Conservation (phyloP, 192 early-diverging fungal genomes). For the Chytriomyces confervae region DNA sequence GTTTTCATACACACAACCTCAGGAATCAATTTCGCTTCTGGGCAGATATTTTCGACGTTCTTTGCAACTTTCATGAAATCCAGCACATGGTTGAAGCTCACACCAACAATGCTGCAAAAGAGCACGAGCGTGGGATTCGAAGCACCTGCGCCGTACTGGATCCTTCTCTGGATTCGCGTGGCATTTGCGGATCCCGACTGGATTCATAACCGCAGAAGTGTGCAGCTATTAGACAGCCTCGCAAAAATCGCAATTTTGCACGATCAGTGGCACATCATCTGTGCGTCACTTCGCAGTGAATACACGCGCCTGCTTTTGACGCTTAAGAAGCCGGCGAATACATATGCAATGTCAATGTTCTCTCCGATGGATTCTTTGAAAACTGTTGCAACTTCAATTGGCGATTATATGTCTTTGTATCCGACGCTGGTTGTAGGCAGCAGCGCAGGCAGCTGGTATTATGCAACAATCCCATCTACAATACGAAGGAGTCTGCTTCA, state of each 20-base stretch:
- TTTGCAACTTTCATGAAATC: constrained; percentile 22
- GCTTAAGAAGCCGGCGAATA: not conserved
- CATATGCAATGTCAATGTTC: constrained; percentile 21
- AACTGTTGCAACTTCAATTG: constrained; percentile 23
- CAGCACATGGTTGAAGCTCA: not conserved
- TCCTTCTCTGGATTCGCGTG: constrained; percentile 26
- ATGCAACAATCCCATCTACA: not conserved
- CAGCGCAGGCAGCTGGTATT: not conserved
- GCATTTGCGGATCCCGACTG: constrained; percentile 39
- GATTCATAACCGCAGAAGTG: constrained; percentile 23
- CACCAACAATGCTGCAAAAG: not conserved
- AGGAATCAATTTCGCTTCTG: constrained; percentile 10
- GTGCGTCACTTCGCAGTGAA: constrained; percentile 10
- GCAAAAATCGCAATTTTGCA: constrained; percentile 18
- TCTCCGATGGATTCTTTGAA: constrained; percentile 32
- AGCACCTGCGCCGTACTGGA: not conserved
- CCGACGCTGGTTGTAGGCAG: constrained; percentile 30
- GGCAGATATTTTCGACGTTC: not conserved
- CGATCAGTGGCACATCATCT: not conserved
- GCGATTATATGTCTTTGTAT: constrained; percentile 25
- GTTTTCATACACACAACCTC: not conserved
- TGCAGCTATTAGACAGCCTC: constrained; percentile 35
- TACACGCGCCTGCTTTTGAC: constrained; percentile 9
- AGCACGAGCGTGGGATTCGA: not conserved
- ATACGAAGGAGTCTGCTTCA: not conserved